Conservation (phyloP, 2,329 filamentous ascomycete species). For the Fusarium sp. region DNA sequence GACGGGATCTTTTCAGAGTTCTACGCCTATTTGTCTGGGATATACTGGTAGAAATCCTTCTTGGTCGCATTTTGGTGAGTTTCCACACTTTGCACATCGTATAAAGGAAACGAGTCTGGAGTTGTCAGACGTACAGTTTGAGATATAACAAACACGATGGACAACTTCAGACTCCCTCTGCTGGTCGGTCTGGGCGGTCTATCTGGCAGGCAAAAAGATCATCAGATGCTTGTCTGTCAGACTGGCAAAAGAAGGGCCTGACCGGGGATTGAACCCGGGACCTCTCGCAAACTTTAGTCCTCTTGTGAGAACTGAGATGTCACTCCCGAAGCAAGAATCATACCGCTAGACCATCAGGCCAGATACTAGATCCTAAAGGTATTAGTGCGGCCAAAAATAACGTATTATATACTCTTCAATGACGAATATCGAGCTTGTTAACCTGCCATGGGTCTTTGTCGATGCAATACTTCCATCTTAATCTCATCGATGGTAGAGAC, state of each 20-base stretch:
- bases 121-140: neutral
- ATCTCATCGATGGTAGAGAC: neutral
- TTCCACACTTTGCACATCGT: neutral
- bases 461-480: neutral
- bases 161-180: neutral
- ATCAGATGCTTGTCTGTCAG: neutral
- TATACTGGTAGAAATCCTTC: neutral
- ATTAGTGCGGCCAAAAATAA: neutral
- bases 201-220: neutral
- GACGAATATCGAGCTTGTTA: fast-evolving
- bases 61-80: neutral
- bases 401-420: neutral
- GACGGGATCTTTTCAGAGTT: neutral
- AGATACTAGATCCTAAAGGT: conserved; percentile 13
- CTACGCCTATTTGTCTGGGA: neutral
- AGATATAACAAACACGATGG: neutral
- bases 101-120: neutral
- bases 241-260: conserved; percentile 49
- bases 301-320: conserved; percentile 19
- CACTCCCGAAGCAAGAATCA: conserved; percentile 36
- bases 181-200: neutral
- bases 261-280: conserved; percentile 61
- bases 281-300: conserved; percentile 53
- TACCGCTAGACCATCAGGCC: conserved; percentile 37
- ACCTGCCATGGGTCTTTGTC: fast-evolving